phyloP scores from a whole-genome alignment of 768 basidiomycete species.

The Rubroboletus pulcherrimus region DNA sequence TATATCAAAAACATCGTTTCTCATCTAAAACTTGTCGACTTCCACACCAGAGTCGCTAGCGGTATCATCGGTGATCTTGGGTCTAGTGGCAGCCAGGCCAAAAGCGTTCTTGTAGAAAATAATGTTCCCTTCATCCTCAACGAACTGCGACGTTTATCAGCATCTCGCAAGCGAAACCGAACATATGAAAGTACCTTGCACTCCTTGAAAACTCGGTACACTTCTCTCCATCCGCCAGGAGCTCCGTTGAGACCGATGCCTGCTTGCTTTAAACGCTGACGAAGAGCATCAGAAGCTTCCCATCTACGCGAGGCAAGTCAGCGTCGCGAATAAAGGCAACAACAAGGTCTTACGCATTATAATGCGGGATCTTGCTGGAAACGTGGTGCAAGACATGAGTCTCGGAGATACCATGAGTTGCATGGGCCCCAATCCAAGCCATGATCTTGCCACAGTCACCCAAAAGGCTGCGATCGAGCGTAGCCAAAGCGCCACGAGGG shows the following conservation, averaged over 20 bases:
- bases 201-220: conserved; percentile 70
- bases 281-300: conserved; percentile 87
- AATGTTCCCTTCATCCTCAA: conserved; percentile 91
- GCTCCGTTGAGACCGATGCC: conserved; percentile 63
- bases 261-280: conserved; percentile 58
- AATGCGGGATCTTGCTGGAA: conserved; percentile 94
- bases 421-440: conserved; percentile 80
- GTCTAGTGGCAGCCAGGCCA: conserved; percentile 70
- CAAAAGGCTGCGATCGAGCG: conserved; percentile 79
- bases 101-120: conserved; percentile 87
- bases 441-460: conserved; percentile 76
- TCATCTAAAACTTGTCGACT: conserved; percentile 36
- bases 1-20: conserved; percentile 1
- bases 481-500: conserved; percentile 88
- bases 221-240: conserved; percentile 78
- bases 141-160: conserved; percentile 49
- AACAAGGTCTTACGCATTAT: conserved; percentile 55
- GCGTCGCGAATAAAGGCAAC: not conserved
- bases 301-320: conserved; percentile 45
- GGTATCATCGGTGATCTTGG: conserved; percentile 56
- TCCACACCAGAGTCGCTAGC: conserved; percentile 69
- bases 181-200: conserved; percentile 54
- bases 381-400: conserved; percentile 93
- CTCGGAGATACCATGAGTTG: conserved; percentile 91
- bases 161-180: not conserved